Evolutionary conservation across 441 rosid species (phyloP), one percentile per base, ranked within the genome.

Genomic region (Syzygium syzygioides): DNA sequence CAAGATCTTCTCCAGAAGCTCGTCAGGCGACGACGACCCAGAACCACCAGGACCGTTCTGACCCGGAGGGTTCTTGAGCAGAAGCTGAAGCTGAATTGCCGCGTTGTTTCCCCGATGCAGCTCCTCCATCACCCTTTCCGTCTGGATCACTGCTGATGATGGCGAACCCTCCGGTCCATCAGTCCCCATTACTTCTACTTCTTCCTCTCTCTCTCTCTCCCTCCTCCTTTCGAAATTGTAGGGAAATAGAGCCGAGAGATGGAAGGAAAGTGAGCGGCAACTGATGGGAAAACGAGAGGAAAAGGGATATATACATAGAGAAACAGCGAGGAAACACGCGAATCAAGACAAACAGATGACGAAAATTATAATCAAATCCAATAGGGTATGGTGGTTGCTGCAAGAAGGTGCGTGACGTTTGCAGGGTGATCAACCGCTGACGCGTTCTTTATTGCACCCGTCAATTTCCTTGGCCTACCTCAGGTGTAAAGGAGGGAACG

Each of bases 1-100:
- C 93, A 93, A 87, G 95, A 96, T 94, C 94, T 93, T 92, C 71
- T 26, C 62, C 5, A 90, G 26, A 64, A 96, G 93, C 26, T 94
- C 94, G 66, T 83, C 56, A 64, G 87, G 89, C 9, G 91, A 87
- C 55, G 50, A 62, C 45, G 55, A 52, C 79, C 53, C 87, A 52
- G 86, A 87, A 57, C 55, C 86, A 37, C 88, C 87, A 41, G 86
- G 86, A 64, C 64, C 87, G 48, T 89, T 83, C 79, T 20, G 76
- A 45, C 62, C 4, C 60, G 68, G 85, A 48, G 91, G 91, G 30
- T 91, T 90, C 4, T 88, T 89, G 84, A 92, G 89, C 48, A 94
- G 91, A 89, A 41, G 17, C 90, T 90, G 93, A 79, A 97, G 98
- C 91, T 93, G 92, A 62, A 85, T 14, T 15, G 98, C 92, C 60